phyloP scores from a whole-genome alignment of 2,329 filamentous ascomycete genomes.

The Calonectria pteridis region DNA sequence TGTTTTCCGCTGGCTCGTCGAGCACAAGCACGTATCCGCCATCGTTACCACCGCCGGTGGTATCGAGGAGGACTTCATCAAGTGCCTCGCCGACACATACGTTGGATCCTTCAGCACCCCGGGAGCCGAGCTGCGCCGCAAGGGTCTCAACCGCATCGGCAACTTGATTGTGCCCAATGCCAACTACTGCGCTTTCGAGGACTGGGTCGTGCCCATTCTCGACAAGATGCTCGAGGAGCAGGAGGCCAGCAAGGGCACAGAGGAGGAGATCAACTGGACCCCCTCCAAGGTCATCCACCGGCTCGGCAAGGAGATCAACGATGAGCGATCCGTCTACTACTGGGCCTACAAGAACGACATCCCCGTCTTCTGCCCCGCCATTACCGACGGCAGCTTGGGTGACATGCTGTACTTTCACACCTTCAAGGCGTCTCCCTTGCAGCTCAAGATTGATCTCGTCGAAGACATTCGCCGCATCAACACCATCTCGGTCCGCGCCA shows the following conservation, averaged over 20 bases:
- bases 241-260: slow-evolving; percentile 78
- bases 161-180: slow-evolving; percentile 96
- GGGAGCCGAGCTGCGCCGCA: slow-evolving; percentile 82
- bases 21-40: slow-evolving; percentile 91
- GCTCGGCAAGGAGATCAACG: slow-evolving; percentile 92
- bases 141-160: slow-evolving; percentile 94
- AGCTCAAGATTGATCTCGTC: slow-evolving; percentile 90
- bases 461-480: slow-evolving; percentile 95
- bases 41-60: slow-evolving; percentile 97
- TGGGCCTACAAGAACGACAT: slow-evolving; percentile 99
- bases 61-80: slow-evolving; percentile 98
- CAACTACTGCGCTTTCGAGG: slow-evolving; percentile 96
- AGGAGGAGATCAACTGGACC: slow-evolving; percentile 87
- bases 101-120: slow-evolving; percentile 85
- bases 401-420: slow-evolving; percentile 99
- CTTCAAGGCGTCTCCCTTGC: slow-evolving; percentile 85
- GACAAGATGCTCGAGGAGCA: slow-evolving; percentile 95
- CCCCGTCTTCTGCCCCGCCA: slow-evolving; percentile 94
- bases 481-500: slow-evolving; percentile 88
- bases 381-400: slow-evolving; percentile 94
- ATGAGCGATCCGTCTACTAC: slow-evolving; percentile 93
- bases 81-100: slow-evolving; percentile 95
- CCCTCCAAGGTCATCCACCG: slow-evolving; percentile 92
- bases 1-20: slow-evolving; percentile 89
- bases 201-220: slow-evolving; percentile 97